Evolutionary conservation across 768 basidiomycete genomes (phyloP).

Genomic region (Auricularia heimuer): DNA sequence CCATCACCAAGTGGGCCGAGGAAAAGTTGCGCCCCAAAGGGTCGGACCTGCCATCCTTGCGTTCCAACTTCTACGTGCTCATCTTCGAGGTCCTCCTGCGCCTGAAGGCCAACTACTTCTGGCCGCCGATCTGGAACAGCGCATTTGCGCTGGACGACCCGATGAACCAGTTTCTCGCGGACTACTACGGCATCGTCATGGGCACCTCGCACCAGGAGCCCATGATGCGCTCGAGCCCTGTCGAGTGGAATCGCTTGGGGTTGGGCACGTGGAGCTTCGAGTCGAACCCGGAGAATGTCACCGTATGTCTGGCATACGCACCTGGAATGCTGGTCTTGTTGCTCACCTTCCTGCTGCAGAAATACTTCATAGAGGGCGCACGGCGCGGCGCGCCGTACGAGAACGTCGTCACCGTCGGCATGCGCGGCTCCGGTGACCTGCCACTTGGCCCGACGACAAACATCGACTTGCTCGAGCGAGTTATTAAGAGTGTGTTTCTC

Average conservation of each 20-base stretch:
- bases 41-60: slow-evolving; percentile 52
- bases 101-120: slow-evolving; percentile 59
- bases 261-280: slow-evolving; percentile 54
- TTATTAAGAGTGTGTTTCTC: slow-evolving; percentile 25
- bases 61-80: slow-evolving; percentile 38
- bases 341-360: background rate
- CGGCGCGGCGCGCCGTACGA: slow-evolving; percentile 51
- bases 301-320: slow-evolving; percentile 13
- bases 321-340: background rate
- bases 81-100: slow-evolving; percentile 49
- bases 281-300: slow-evolving; percentile 43
- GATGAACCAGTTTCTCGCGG: slow-evolving; percentile 51
- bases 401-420: slow-evolving; percentile 56
- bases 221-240: slow-evolving; percentile 62
- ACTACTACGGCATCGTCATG: slow-evolving; percentile 60
- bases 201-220: slow-evolving; percentile 64
- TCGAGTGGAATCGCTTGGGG: slow-evolving; percentile 51
- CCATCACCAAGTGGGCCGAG: slow-evolving; percentile 59
- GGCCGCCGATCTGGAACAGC: slow-evolving; percentile 37
- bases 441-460: slow-evolving; percentile 43
- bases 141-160: slow-evolving; percentile 51
- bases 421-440: slow-evolving; percentile 48
- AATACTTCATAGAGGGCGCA: slow-evolving; percentile 42
- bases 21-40: slow-evolving; percentile 49
- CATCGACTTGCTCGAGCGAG: slow-evolving; percentile 41